Evolutionary conservation across 2,329 filamentous ascomycete species (phyloP).

Genomic region (Calonectria crousiana): DNA sequence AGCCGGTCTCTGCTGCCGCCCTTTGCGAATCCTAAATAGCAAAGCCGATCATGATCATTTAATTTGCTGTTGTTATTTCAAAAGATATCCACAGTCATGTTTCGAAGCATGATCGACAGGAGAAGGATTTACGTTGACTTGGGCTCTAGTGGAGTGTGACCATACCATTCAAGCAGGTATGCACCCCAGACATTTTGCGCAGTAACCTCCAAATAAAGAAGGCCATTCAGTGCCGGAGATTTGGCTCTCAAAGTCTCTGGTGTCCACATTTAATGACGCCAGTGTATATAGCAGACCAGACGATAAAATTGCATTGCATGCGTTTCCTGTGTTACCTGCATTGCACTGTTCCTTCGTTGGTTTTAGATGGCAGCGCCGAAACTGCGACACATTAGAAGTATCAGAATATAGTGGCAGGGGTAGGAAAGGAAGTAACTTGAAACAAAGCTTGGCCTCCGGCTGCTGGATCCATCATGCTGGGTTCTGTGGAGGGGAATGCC

Average conservation of each 20-base stretch:
- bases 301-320: not conserved
- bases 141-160: not conserved
- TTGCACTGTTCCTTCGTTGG: not conserved
- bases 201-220: not conserved
- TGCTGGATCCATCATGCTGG: slow-evolving; percentile 1
- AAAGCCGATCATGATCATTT: not conserved
- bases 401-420: slow-evolving; percentile 9
- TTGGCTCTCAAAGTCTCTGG: not conserved
- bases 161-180: not conserved
- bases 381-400: not conserved
- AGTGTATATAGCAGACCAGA: no score
- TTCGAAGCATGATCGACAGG: slow-evolving; percentile 7
- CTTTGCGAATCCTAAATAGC: slow-evolving; percentile 3
- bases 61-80: not conserved
- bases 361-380: not conserved
- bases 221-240: not conserved
- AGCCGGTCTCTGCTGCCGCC: not conserved
- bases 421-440: slow-evolving; percentile 11
- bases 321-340: not conserved
- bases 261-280: not conserved
- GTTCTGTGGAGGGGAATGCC: not conserved
- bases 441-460: slow-evolving; percentile 7
- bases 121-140: slow-evolving; percentile 2
- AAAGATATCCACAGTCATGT: not conserved
- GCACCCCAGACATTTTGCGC: not conserved